Base-by-base conservation (phyloP, 2,329 filamentous ascomycete species). In the Arachnomyces sp. region DNA sequence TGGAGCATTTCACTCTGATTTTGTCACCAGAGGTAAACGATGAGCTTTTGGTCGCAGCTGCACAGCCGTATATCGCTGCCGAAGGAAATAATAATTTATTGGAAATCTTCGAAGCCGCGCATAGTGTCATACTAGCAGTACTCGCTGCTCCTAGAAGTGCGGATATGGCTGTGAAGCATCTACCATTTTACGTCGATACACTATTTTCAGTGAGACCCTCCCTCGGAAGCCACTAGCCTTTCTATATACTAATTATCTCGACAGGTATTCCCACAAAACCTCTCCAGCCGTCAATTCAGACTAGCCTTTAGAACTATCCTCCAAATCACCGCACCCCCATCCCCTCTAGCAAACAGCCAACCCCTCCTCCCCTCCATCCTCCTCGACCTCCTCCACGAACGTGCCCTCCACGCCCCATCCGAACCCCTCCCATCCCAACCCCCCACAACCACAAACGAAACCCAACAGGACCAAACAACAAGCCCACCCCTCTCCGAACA, bases 251-350 rank as follows among this genome's bases (percentile, higher is more conserved):
- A 37, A 31, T 31, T 32, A 11, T 14, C 7, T 25, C 4, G 25
- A 13, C 34, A 70, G 54, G 81, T 86, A 1, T 95, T 95, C 60
- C 88, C 89, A 0, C 59, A 71, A 1, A 83, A 82, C 43, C 78
- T 95, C 14, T 89, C 86, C 0, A 74, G 85, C 1, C 79, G 88
- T 12, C 89, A 95, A 59, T 95, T 95, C 68, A 78, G 88, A 21
- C 72, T 95, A 7, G 89, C 88, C 8, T 89, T 94, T 69, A 86
- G 83, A 58, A 90, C 86, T 2, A 70, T 95, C 34, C 78, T 94
- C 60, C 82, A 84, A 52, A 82, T 93, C 44, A 80, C 87, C 8
- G 82, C 84, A 2, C 86, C 88, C 2, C 89, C 88, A 0, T 87
- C 84, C 29, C 75, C 79, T 1, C 74, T 93, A 31, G 79, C 84